These are phyloP conservation scores for Clitopilus passeckerianus DNA, from an alignment of 768 basidiomycete genomes.

Conservation along the genomic window DNA sequence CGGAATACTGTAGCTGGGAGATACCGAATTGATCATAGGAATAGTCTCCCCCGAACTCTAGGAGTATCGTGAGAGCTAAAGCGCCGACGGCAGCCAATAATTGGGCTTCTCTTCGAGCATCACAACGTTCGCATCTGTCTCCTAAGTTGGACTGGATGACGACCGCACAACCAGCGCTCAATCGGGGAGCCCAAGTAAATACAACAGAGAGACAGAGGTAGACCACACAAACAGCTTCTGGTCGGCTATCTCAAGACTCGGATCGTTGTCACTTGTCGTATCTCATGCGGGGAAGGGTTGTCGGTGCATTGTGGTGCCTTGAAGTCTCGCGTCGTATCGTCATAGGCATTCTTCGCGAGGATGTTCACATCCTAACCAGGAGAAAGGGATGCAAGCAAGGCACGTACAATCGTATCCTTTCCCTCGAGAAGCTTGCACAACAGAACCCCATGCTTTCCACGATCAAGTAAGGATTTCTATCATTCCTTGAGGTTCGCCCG, in stretches of 20 bases:
- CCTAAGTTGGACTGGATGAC: background rate
- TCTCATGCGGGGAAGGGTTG: background rate
- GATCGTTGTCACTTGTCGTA: background rate
- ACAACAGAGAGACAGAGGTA: background rate
- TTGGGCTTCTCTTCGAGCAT: background rate
- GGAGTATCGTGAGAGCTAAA: background rate
- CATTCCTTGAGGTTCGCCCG: background rate
- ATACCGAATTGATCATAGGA: background rate
- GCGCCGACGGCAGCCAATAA: background rate
- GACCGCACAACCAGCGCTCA: background rate
- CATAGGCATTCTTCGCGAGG: background rate
- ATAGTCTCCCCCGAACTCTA: background rate
- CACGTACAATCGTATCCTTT: background rate
- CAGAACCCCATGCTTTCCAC: no score
- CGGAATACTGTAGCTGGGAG: background rate
- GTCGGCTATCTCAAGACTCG: background rate
- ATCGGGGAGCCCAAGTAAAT: background rate
- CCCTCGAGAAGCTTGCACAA: background rate
- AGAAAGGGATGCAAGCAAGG: background rate
- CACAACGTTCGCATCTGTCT: background rate
- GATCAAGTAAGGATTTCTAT: background rate
- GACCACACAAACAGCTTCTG: background rate
- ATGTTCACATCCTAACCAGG: background rate
- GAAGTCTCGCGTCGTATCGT: background rate
- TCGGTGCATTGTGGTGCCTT: background rate